Evolutionary conservation across 768 basidiomycete species (phyloP).

Genomic region (Tulasnella sp.): DNA sequence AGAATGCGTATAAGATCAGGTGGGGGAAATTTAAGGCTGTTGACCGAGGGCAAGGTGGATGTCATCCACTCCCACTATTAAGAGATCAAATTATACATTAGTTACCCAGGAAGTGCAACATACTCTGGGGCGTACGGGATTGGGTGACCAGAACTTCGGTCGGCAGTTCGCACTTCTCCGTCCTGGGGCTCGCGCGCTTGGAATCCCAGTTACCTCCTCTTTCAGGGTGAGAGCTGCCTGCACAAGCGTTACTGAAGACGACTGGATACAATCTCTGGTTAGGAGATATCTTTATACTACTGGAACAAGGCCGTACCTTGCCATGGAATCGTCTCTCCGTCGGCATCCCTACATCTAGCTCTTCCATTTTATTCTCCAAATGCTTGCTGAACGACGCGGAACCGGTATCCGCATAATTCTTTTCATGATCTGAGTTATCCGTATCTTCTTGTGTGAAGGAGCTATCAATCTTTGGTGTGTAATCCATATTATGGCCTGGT

Average conservation of each 20-base stretch:
- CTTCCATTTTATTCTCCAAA: background rate
- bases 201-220: constrained; percentile 47
- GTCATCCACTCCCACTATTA: constrained; percentile 29
- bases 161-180: constrained; percentile 12
- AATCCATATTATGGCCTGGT: background rate
- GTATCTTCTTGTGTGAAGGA: too few species aligned
- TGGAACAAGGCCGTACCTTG: background rate
- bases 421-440: background rate
- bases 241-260: constrained; percentile 35
- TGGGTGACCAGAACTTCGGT: constrained; percentile 16
- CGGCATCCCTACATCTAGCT: background rate
- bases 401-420: background rate
- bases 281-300: background rate
- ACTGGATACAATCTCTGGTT: background rate
- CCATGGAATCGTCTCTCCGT: constrained; percentile 11
- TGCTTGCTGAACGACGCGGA: background rate
- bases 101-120: constrained; percentile 23
- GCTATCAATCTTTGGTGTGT: too few species aligned
- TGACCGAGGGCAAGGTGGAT: constrained; percentile 19
- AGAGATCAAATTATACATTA: constrained; percentile 15
- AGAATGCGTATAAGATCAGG: constrained; percentile 43
- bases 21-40: constrained; percentile 45
- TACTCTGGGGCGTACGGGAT: constrained; percentile 17
- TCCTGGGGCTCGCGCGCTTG: constrained; percentile 30
- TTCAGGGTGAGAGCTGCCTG: constrained; percentile 50